Evolutionary conservation across 805 yeast species (phyloP).

Genomic region (Yarrowia sp.): DNA sequence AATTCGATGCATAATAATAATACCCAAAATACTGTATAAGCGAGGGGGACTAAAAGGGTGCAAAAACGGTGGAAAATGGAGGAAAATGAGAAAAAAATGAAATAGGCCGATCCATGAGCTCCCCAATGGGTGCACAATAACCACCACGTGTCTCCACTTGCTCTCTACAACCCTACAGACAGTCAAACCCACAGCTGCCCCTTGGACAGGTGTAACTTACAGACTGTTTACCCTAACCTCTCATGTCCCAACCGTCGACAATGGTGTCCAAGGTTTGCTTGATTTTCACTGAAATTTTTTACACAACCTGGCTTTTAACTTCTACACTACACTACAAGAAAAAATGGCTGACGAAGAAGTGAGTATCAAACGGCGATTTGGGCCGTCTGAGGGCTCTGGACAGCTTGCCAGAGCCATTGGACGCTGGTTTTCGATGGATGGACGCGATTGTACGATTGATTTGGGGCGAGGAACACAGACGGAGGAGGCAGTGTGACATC

Average conservation of each 20-base stretch:
- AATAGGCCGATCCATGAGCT: too few species aligned
- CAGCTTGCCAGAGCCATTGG: neutral
- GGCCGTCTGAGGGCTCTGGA: neutral
- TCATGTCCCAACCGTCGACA: conserved; percentile 32
- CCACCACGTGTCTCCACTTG: too few species aligned
- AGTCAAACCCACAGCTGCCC: neutral
- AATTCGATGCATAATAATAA: conserved; percentile 24
- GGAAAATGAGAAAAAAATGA: neutral
- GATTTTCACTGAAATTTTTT: conserved; percentile 35
- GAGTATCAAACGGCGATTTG: conserved; percentile 39
- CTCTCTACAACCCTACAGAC: too few species aligned
- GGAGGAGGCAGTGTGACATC: neutral
- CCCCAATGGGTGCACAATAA: too few species aligned
- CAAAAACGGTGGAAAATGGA: neutral
- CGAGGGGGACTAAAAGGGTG: neutral
- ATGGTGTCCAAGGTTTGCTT: conserved; percentile 36
- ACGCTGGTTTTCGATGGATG: conserved; percentile 20
- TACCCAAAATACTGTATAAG: conserved; percentile 2
- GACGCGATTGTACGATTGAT: conserved; percentile 13
- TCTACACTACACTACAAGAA: conserved; percentile 38
- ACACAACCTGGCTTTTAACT: conserved; percentile 32
- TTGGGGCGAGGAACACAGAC: neutral
- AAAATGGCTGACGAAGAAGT: conserved; percentile 54
- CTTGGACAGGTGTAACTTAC: conserved; percentile 17
- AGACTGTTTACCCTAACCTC: conserved; percentile 36